Evolutionary conservation across 163 green algal species (phyloP).

Genomic region (Chlorella variabilis): DNA sequence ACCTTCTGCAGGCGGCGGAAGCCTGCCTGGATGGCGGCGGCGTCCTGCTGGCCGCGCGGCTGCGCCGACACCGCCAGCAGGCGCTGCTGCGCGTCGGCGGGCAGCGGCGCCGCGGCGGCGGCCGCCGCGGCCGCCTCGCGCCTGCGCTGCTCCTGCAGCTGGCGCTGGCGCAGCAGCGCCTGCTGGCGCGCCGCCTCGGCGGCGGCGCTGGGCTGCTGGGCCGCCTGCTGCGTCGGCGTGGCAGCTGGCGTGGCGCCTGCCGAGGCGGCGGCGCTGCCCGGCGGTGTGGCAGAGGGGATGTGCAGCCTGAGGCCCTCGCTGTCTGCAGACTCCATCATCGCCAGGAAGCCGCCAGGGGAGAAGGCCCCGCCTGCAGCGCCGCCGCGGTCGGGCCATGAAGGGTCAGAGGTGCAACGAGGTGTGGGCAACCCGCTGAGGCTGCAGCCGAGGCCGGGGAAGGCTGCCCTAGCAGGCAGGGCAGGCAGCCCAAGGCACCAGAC

Average conservation of each 20-base stretch:
- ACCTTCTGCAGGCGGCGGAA: slow-evolving; percentile 18
- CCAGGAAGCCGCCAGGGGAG: slow-evolving; percentile 1
- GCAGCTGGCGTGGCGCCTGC: neutral
- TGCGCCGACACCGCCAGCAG: slow-evolving; percentile 2
- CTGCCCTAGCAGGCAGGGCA: no score
- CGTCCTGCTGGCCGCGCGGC: neutral
- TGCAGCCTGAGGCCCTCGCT: neutral
- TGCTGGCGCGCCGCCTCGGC: slow-evolving; percentile 16
- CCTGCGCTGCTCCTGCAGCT: slow-evolving; percentile 12
- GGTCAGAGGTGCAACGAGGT: no score
- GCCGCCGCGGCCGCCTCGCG: neutral
- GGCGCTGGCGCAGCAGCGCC: slow-evolving; percentile 15
- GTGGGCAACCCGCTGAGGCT: no score
- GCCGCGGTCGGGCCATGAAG: no score
- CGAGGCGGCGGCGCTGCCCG: neutral
- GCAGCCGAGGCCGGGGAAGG: no score
- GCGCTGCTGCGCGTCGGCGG: neutral
- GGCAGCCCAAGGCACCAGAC: no score
- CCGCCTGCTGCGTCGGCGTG: neutral
- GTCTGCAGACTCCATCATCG: slow-evolving; percentile 11
- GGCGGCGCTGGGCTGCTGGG: neutral
- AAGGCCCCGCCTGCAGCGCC: neutral
- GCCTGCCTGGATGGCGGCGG: neutral
- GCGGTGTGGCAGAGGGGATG: neutral
- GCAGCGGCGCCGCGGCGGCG: neutral